Base-by-base conservation (phyloP, 176 grass and related monocot genomes). In the Bothriochloa decipiens region DNA sequence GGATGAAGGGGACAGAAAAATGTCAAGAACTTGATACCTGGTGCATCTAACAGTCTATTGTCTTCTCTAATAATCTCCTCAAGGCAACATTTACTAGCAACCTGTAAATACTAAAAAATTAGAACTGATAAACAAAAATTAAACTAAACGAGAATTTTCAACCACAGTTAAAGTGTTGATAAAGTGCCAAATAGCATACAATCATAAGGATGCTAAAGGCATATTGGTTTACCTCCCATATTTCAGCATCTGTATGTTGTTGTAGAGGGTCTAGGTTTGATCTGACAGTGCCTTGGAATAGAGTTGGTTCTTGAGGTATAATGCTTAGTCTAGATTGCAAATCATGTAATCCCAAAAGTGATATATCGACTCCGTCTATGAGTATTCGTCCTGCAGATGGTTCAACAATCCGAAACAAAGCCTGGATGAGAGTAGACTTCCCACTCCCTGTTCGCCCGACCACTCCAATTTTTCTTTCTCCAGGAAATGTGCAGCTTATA, bases 381-480 rank as follows among this genome's bases (percentile, higher is more conserved):
- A 91, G 15, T 93, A 93, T 95, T 49, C 63, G 79, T 72, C 95
- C 95, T 62, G 55, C 85, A 85, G 53, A 89, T 46, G 95, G 95
- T 72, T 97, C 95, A 7, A 97, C 90, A 65, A 95, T 87, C 79
- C 95, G 88, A 91, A 97, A 97, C 72, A 97, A 82, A 68, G 92
- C 87, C 78, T 94, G 92, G 47, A 97, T 97, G 36, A 97, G 92
- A n/a, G 95, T 97, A 62, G 95, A 94, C 74, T 97, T 97, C 29
- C 95, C 95, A 84, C 95, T 93, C 37, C 95, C 92, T 22, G 95
- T 97, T 37, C 95, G 83, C 18, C 95, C 95, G 6, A 97, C 95
- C 47, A 97, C 90, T 42, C 95, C 95, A 86, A 95, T 90, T 90
- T 97, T 97, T 83, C 78, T 91, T 52, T 86, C 92, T 86, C 92